A percentile compares a stretch with the other conserved stretches of the same genome.
phyloP scores from a whole-genome alignment of 371 early-diverging fungal species.

The Mortierella sp. region DNA sequence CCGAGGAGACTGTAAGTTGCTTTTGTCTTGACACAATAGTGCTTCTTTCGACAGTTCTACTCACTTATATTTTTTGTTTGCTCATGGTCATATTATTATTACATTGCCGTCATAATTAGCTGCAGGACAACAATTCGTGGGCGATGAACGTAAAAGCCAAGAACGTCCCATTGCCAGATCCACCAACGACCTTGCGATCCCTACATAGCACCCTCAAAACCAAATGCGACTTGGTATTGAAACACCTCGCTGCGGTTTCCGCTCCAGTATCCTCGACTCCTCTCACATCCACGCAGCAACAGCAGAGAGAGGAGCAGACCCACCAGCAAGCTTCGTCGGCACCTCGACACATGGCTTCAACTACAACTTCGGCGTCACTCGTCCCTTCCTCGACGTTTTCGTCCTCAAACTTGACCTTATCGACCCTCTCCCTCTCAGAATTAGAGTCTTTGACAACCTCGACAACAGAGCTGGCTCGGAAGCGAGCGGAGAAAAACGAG shows the following conservation, averaged over 20 bases:
- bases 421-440: background rate
- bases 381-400: background rate
- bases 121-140: constrained; percentile 23
- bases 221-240: constrained; percentile 23
- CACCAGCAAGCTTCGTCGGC: background rate
- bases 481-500: background rate
- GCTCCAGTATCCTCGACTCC: background rate
- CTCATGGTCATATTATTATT: background rate
- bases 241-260: constrained; percentile 20
- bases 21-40: background rate
- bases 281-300: background rate
- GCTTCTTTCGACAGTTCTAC: background rate
- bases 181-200: constrained; percentile 19
- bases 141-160: background rate
- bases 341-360: background rate
- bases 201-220: constrained; percentile 20
- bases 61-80: background rate
- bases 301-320: background rate
- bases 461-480: background rate
- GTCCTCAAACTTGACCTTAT: background rate
- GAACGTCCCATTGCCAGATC: constrained; percentile 24
- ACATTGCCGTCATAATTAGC: background rate
- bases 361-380: background rate
- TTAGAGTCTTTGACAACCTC: background rate
- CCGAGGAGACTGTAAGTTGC: constrained; percentile 43